A percentile compares a stretch with the other conserved stretches of the same genome.
Evolutionary conservation across 129 eudicot species (phyloP).

Genomic region (Chrysanthemum seticuspe): DNA sequence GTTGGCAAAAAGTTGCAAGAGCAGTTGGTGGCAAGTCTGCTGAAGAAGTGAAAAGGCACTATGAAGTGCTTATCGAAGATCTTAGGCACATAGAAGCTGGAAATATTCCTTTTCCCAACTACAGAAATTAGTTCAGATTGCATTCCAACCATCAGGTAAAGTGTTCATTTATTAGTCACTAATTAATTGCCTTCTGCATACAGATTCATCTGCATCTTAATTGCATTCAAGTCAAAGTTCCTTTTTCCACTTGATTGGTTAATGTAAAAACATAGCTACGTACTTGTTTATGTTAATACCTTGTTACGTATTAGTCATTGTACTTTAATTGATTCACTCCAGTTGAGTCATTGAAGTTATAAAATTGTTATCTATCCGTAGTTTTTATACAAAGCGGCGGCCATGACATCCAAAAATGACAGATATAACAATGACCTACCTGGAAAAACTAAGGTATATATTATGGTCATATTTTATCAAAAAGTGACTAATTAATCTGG

Average conservation of each 20-base stretch:
- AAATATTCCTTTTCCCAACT: slow-evolving; percentile 61
- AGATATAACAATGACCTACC: too few relatives aligned
- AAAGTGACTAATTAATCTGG: too few relatives aligned
- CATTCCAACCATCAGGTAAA: slow-evolving; percentile 28
- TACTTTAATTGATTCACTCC: too few relatives aligned
- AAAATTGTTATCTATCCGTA: too few relatives aligned
- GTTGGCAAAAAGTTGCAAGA: slow-evolving; percentile 70
- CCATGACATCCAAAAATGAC: too few relatives aligned
- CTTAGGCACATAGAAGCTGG: slow-evolving; percentile 70
- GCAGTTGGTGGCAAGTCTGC: slow-evolving; percentile 73
- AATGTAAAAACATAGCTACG: too few relatives aligned
- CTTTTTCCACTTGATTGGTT: neutral
- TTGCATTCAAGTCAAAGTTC: neutral
- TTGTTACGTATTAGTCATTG: too few relatives aligned
- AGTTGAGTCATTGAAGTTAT: too few relatives aligned
- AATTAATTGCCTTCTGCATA: slow-evolving; percentile 7
- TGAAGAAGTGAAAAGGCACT: slow-evolving; percentile 79
- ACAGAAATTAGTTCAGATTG: slow-evolving; percentile 33
- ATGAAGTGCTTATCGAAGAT: slow-evolving; percentile 65
- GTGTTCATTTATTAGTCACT: neutral
- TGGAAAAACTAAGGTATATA: too few relatives aligned
- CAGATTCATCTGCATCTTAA: neutral
- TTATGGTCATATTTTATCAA: too few relatives aligned
- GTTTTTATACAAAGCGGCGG: too few relatives aligned
- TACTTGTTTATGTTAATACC: too few relatives aligned